A percentile compares a stretch with the other conserved stretches of the same genome.
phyloP scores from a whole-genome alignment of 2,329 filamentous ascomycete species.

The Aspergillus ochraceus region DNA sequence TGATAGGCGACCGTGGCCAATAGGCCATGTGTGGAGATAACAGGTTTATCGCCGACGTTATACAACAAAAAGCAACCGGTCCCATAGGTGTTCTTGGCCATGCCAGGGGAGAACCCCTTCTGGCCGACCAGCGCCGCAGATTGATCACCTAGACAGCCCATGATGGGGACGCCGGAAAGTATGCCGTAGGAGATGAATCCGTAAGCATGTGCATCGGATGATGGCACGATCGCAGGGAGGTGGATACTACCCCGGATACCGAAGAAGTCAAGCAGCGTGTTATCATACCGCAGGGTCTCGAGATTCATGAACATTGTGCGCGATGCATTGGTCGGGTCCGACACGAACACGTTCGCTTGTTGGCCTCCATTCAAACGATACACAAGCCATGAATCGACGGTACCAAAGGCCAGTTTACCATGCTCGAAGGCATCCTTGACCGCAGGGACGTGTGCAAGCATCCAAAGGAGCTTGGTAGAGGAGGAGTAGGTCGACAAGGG shows the following conservation, averaged over 20 bases:
- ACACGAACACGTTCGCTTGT: slow-evolving; percentile 70
- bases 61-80: slow-evolving; percentile 88
- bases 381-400: slow-evolving; percentile 83
- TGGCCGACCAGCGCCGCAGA: slow-evolving; percentile 83
- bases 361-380: slow-evolving; percentile 74
- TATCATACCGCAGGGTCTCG: slow-evolving; percentile 74
- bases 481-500: slow-evolving; percentile 87
- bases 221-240: slow-evolving; percentile 78
- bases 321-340: slow-evolving; percentile 83
- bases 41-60: slow-evolving; percentile 80
- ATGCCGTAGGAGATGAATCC: slow-evolving; percentile 64
- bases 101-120: slow-evolving; percentile 76
- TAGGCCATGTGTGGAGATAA: slow-evolving; percentile 79
- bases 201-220: slow-evolving; percentile 70
- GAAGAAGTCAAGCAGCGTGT: slow-evolving; percentile 75
- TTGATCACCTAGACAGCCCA: slow-evolving; percentile 82
- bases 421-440: slow-evolving; percentile 74
- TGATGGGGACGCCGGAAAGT: slow-evolving; percentile 68
- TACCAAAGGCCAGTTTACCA: slow-evolving; percentile 76
- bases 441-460: slow-evolving; percentile 68
- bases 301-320: slow-evolving; percentile 94
- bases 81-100: slow-evolving; percentile 88
- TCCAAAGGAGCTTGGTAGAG: slow-evolving; percentile 80
- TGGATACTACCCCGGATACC: slow-evolving; percentile 70
- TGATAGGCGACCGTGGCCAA: slow-evolving; percentile 84